Evolutionary conservation across 768 basidiomycete species (phyloP).

Genomic region (Termitomyces sp.): DNA sequence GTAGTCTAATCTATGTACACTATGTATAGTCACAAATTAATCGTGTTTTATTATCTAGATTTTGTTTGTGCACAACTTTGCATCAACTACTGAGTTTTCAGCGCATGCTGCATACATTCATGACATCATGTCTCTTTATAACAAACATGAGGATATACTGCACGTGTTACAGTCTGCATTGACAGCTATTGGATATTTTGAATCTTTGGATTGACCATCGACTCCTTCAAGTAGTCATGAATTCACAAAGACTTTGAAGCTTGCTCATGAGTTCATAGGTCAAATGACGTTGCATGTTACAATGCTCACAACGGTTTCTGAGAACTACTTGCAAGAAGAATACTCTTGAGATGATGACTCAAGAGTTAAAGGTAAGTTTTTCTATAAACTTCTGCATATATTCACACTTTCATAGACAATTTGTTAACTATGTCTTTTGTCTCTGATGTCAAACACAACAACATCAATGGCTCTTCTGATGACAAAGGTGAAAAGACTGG

Average conservation of each 20-base stretch:
- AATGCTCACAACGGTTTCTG: neutral
- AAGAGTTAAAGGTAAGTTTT: neutral
- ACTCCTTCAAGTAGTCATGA: neutral
- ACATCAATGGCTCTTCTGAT: too few relatives aligned
- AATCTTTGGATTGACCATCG: neutral
- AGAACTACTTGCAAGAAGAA: neutral
- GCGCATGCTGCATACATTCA: too few relatives aligned
- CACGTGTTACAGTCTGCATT: neutral
- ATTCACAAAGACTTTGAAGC: neutral
- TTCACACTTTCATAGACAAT: neutral
- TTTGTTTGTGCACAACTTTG: too few relatives aligned
- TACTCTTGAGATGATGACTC: neutral
- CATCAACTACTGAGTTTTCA: too few relatives aligned
- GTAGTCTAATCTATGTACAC: too few relatives aligned
- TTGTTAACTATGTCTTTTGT: neutral
- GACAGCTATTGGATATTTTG: neutral
- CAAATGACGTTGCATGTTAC: neutral
- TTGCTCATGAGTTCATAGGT: neutral
- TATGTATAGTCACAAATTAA: too few relatives aligned
- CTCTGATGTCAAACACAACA: accelerated
- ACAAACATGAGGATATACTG: neutral
- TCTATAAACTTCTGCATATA: neutral
- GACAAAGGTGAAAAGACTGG: too few relatives aligned
- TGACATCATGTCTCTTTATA: neutral
- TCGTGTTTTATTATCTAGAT: too few relatives aligned